These are phyloP conservation scores for Arthrobotrys conoides DNA, from an alignment of 2,329 filamentous ascomycete genomes.

Conservation along the genomic window DNA sequence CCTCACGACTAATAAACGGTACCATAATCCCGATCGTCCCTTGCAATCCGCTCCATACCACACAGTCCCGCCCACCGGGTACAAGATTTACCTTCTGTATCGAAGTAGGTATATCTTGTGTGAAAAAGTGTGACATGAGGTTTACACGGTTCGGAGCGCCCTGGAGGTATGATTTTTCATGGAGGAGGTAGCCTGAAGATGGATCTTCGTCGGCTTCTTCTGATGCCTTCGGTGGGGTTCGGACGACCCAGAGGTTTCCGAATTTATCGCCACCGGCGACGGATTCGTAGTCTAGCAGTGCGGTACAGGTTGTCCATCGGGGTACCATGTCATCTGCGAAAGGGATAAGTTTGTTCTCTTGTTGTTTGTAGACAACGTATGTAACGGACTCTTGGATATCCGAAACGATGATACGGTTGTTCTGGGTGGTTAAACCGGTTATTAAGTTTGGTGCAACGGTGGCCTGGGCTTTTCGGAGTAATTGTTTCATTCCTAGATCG, in stretches of 20 bases:
- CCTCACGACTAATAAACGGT: slow-evolving; percentile 90
- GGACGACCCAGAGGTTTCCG: slow-evolving; percentile 93
- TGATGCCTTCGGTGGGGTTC: slow-evolving; percentile 86
- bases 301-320: slow-evolving; percentile 89
- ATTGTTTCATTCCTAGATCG: slow-evolving; percentile 90
- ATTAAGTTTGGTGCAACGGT: slow-evolving; percentile 86
- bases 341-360: slow-evolving; percentile 90
- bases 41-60: slow-evolving; percentile 94
- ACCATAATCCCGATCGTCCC: slow-evolving; percentile 94
- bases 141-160: slow-evolving; percentile 87
- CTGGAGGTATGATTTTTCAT: slow-evolving; percentile 90
- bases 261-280: slow-evolving; percentile 97
- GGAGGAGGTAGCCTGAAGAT: slow-evolving; percentile 88
- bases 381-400: slow-evolving; percentile 94
- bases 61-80: slow-evolving; percentile 88
- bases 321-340: slow-evolving; percentile 92
- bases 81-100: slow-evolving; percentile 91
- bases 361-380: slow-evolving; percentile 92
- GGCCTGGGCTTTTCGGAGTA: slow-evolving; percentile 91
- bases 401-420: slow-evolving; percentile 89
- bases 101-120: slow-evolving; percentile 91
- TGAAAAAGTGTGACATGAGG: slow-evolving; percentile 88
- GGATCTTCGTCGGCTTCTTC: slow-evolving; percentile 93
- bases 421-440: slow-evolving; percentile 88
- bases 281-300: slow-evolving; percentile 98